phyloP scores from a whole-genome alignment of 2,329 filamentous ascomycete species.

The Ophiostoma fasciatum region DNA sequence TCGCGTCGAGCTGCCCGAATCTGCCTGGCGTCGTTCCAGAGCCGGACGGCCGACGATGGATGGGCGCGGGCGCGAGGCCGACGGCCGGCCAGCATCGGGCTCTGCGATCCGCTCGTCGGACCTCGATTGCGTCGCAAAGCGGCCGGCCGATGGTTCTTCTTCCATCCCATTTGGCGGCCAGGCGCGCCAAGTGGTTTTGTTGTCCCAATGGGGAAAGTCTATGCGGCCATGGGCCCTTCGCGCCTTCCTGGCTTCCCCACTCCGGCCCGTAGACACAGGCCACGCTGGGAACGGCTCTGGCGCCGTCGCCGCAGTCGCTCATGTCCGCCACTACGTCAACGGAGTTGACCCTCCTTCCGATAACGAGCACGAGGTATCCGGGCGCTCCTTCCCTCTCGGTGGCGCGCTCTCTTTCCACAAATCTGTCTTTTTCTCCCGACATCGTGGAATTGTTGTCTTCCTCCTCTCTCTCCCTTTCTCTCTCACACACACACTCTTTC shows the following conservation, averaged over 20 bases:
- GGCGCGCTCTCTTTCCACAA: not conserved
- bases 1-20: slow-evolving; percentile 6
- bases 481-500: no score
- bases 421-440: not conserved
- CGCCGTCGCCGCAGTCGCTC: slow-evolving; percentile 4
- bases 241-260: not conserved
- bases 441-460: not conserved
- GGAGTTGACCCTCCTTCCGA: no score
- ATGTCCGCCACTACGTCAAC: slow-evolving; percentile 1
- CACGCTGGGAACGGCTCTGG: no score
- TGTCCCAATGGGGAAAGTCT: slow-evolving; percentile 5
- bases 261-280: no score
- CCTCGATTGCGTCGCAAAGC: no score
- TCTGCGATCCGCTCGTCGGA: no score
- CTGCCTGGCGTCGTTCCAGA: not conserved
- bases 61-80: no score
- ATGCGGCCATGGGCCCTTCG: not conserved
- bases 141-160: no score
- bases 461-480: not conserved
- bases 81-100: no score
- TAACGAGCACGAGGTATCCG: no score
- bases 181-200: no score
- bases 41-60: no score
- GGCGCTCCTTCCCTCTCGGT: not conserved
- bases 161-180: not conserved